Percentiles rank a stretch among this genome's conserved stretches.
Evolutionary conservation across 106 monocot genomes (phyloP).

Genomic region (Alisma plantagoaquatica): DNA sequence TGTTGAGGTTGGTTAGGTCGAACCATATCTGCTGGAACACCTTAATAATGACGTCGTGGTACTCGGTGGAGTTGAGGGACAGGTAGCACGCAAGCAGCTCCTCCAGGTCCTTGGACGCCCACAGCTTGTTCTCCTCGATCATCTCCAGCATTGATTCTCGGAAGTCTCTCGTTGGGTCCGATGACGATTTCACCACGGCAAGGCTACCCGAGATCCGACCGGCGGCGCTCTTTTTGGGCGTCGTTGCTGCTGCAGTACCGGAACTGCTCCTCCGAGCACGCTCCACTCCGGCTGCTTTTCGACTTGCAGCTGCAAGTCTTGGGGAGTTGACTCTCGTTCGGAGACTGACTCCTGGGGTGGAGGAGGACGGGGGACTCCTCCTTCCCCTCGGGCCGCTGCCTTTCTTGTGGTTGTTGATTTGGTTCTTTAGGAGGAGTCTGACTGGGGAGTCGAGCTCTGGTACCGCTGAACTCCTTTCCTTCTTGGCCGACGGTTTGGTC

Average conservation of each 20-base stretch:
- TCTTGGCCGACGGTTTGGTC: conserved; percentile 24
- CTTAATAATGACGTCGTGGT: conserved; percentile 58
- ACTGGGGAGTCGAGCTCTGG: background rate
- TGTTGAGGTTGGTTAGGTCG: conserved; percentile 32
- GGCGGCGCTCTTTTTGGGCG: background rate
- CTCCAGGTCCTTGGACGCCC: conserved; percentile 39
- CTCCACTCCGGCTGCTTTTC: background rate
- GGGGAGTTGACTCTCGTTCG: conserved; percentile 23
- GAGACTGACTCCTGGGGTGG: background rate
- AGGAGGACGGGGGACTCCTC: background rate
- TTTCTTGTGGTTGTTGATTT: background rate
- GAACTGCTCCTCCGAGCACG: background rate
- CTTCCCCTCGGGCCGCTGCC: background rate
- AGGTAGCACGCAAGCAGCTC: conserved; percentile 72
- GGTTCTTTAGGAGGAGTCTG: no score
- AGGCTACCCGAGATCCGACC: conserved; percentile 34
- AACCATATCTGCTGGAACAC: conserved; percentile 66
- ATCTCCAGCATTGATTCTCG: conserved; percentile 80
- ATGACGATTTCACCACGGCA: conserved; percentile 53
- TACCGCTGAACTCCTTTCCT: background rate
- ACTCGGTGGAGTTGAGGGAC: conserved; percentile 53
- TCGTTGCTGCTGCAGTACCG: background rate
- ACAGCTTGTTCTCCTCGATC: conserved; percentile 60
- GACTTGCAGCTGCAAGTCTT: conserved; percentile 5
- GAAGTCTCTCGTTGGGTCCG: conserved; percentile 64